These are phyloP conservation scores for Mortierella sp. DNA, from an alignment of 371 early-diverging fungal species.

Conservation along the genomic window DNA sequence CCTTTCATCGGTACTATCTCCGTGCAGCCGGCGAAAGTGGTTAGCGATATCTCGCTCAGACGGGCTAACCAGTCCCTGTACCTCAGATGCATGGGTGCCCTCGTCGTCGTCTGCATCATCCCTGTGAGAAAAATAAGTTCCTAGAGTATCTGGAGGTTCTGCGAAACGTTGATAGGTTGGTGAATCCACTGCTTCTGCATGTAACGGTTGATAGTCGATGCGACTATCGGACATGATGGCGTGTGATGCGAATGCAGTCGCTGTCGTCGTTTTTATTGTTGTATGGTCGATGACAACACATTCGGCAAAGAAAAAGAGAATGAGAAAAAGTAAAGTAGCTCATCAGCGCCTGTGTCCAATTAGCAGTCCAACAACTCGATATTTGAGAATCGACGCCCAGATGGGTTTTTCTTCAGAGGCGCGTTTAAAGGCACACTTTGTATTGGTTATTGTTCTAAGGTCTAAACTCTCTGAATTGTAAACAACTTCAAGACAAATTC, in stretches of 20 bases:
- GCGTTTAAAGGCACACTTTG: neutral
- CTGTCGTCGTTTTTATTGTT: neutral
- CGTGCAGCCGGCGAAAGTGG: slow-evolving; percentile 11
- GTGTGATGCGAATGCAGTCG: slow-evolving; percentile 1
- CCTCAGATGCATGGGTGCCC: slow-evolving; percentile 18
- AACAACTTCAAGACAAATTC: no score
- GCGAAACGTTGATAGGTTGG: slow-evolving; percentile 7
- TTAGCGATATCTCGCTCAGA: slow-evolving; percentile 16
- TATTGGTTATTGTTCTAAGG: no score
- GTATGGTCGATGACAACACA: slow-evolving; percentile 11
- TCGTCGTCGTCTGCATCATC: slow-evolving; percentile 5
- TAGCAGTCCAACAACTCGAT: no score
- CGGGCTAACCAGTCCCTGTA: slow-evolving; percentile 33
- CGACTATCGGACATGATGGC: slow-evolving; percentile 41
- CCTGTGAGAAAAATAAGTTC: neutral
- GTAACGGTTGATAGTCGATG: slow-evolving; percentile 41
- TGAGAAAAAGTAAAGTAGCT: neutral
- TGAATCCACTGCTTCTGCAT: slow-evolving; percentile 18
- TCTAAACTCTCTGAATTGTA: no score
- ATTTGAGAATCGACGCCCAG: no score
- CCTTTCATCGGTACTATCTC: neutral
- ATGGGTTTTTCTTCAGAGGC: neutral
- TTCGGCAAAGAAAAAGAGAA: slow-evolving; percentile 7
- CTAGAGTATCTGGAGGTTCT: neutral
- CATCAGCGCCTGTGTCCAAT: no score